Evolutionary conservation across 78 protist species (phyloP), one percentile per base, ranked within the genome.

Genomic region (Tieghemostelium lacteum): DNA sequence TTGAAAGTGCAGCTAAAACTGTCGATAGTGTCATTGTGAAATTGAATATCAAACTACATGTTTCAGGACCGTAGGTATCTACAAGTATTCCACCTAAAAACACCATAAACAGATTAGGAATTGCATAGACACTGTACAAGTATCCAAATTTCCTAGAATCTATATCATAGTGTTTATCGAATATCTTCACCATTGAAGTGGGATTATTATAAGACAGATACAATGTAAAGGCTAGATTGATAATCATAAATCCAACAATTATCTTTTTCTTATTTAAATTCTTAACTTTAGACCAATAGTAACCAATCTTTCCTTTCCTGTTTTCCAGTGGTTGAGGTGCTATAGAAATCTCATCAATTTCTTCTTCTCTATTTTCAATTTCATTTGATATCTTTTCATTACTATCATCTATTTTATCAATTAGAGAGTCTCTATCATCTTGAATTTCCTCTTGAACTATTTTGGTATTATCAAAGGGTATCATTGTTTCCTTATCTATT

Each of bases 1-100:
- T 42, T 10, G 80, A 70, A 29, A 83, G 26, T 12, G 80, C 77
- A 29, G 78, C 26, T 1, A 83, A 42, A 39, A 83, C 19, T 5
- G 70, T 33, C 6, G 91, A 66, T 40, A 42, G 3, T 12, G 73
- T 64, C 36, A 83, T 39, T 5, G 69, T 31, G 33, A 22, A 26
- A 28, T 45, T 42, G 31, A 71, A 83, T 60, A 55, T 50, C n/a
- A 83, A 24, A 57, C 77, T 67, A 33, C 91, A 69, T 69, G 54
- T 66, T 33, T 83, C 69, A 17, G 71, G 39, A 3, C 91, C 91
- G 58, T 50, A 57, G 17, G 69, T n/a, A 42, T 83, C 91, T 16
- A 83, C 78, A n/a, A 83, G 40, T 19, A 83, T 83, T 28, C 91
- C 91, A 20, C 91, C 91, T 8, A 83, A 33, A 42, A 83, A 55